Evolutionary conservation across 495 filamentous ascomycete genomes (phyloP).

Genomic region (Articulospora tetracladia): DNA sequence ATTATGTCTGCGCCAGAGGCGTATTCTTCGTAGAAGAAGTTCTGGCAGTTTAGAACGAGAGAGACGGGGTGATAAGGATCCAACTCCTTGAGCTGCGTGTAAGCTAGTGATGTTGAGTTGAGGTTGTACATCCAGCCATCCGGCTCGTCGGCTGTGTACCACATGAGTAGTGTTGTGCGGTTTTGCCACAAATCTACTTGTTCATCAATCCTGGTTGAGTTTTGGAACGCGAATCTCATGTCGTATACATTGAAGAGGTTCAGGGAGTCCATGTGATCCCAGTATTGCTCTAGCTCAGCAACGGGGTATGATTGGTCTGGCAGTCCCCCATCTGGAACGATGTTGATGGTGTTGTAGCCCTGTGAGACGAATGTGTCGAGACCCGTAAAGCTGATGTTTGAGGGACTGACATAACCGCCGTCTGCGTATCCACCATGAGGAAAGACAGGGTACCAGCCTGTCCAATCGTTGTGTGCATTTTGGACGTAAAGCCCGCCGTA

Average conservation of each 20-base stretch:
- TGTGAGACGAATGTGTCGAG: constrained; percentile 38
- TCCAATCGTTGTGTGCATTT: constrained; percentile 20
- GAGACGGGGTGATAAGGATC: constrained; percentile 70
- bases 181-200: constrained; percentile 49
- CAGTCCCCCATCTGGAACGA: constrained; percentile 40
- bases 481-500: constrained; percentile 49
- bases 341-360: constrained; percentile 52
- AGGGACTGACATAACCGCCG: constrained; percentile 47
- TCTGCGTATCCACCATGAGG: constrained; percentile 63
- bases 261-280: constrained; percentile 50
- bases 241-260: constrained; percentile 64
- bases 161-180: constrained; percentile 55
- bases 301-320: constrained; percentile 36
- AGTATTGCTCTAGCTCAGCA: constrained; percentile 39
- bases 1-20: constrained; percentile 58
- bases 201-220: constrained; percentile 44
- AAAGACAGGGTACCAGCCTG: constrained; percentile 45
- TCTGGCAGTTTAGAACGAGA: constrained; percentile 64
- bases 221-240: constrained; percentile 58
- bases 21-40: constrained; percentile 66
- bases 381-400: constrained; percentile 31
- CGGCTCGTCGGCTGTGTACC: constrained; percentile 68
- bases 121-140: constrained; percentile 63
- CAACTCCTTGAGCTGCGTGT: constrained; percentile 43
- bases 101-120: constrained; percentile 32